A percentile compares a stretch with the other conserved stretches of the same genome.
Conservation (phyloP, 2,329 filamentous ascomycete genomes). For the Epichloe sp. region DNA sequence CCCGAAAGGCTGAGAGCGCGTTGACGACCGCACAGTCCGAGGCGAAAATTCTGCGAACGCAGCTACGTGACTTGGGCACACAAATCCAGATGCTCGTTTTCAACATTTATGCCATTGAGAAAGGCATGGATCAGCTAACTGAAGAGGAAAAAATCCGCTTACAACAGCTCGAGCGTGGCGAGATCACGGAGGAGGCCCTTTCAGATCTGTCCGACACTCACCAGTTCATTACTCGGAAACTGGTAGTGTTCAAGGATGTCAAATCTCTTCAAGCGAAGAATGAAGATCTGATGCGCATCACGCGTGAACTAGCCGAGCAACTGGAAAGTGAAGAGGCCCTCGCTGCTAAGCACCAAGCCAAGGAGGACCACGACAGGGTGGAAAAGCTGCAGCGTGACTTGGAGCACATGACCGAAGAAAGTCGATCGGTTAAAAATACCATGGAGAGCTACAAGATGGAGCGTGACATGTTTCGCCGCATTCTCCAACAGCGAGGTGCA, state of each 20-base stretch:
- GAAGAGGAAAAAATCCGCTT: constrained; percentile 62
- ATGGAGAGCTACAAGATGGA: constrained; percentile 92
- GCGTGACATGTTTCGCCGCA: constrained; percentile 92
- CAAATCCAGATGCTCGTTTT: constrained; percentile 86
- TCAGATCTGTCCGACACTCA: constrained; percentile 74
- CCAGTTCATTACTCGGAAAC: constrained; percentile 73
- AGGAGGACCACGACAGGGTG: constrained; percentile 58
- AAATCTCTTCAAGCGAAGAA: constrained; percentile 81
- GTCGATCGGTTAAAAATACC: constrained; percentile 66
- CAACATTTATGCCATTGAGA: constrained; percentile 71
- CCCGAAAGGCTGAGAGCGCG: constrained; percentile 65
- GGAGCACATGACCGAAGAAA: constrained; percentile 67
- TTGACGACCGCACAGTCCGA: constrained; percentile 53
- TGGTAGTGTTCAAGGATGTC: constrained; percentile 83
- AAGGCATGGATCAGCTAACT: constrained; percentile 59
- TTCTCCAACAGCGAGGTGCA: constrained; percentile 61
- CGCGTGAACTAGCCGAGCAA: constrained; percentile 71
- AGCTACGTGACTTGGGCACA: constrained; percentile 76
- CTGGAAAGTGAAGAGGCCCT: constrained; percentile 86
- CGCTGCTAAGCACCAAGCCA: constrained; percentile 47
- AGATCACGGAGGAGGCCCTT: constrained; percentile 56
- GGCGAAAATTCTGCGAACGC: constrained; percentile 66
- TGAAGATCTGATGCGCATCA: constrained; percentile 66
- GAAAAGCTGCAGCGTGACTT: constrained; percentile 59
- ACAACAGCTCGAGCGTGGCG: constrained; percentile 63